Base-by-base conservation (phyloP, 352 stramenopile species). In the Globisporangium nagaii region DNA sequence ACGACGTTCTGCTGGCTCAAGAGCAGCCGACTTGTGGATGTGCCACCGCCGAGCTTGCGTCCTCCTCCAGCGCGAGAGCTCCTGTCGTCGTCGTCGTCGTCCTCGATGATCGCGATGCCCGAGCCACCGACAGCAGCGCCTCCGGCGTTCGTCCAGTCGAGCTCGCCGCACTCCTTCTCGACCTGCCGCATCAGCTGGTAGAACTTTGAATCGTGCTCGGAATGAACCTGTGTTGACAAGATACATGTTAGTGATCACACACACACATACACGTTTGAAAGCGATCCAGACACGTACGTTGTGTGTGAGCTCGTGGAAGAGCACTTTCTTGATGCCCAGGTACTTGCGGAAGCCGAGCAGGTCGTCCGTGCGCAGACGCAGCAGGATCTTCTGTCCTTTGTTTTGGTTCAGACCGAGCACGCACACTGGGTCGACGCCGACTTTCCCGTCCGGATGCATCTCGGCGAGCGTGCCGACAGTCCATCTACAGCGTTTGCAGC, bases 401-500 rank as follows among this genome's bases (percentile, higher is more conserved):
- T 98, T 98, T 51, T 96, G 69, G 64, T 98, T 98, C 40, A 98
- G 64, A 4, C 93, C 95, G n/a, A 98, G 79, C 6, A 94, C 81
- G 19, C 83, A 95, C 2, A 96, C 86, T 0, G 83, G 81, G 52
- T 91, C 80, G 24, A 95, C 77, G 20, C 88, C 82, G 17, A 97
- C 90, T 65, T 96, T 95, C 9, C 89, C 89, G 56, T 97, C 88
- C 0, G 90, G 89, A 24, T 86, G 85, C 79, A 97, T 93, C 62
- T 97, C 89, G 2, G 76, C 84, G 8, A 97, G 72, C 0, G 66
- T 68, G 0, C 88, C 86, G 5, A 97, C 90, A 15, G 60, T 91
- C 89, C 88, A 97, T 50, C 79, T 90, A 20, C 8, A 17, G 3
- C n/a, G n/a, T n/a, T n/a, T n/a, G n/a, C n/a, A n/a, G n/a, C n/a